These are phyloP conservation scores for Apiospora koreana DNA, from an alignment of 2,329 filamentous ascomycete genomes.

Conservation along the genomic window DNA sequence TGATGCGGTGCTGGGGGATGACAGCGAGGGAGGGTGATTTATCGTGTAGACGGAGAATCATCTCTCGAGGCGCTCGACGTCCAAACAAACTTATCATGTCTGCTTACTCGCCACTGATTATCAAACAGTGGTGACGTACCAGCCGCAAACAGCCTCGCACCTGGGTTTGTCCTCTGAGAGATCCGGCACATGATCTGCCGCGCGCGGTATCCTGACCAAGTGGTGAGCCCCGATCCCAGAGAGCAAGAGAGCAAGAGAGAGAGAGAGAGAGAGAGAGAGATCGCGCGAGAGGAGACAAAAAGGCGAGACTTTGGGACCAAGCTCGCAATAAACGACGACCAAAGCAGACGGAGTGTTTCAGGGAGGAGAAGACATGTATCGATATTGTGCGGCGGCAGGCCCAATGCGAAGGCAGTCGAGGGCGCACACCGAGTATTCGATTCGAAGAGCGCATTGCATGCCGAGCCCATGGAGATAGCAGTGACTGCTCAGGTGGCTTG, in stretches of 20 bases:
- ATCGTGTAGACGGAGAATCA: constrained; percentile 3
- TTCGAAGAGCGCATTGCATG: not conserved
- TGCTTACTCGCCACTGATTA: constrained; percentile 1
- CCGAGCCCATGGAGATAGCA: constrained; percentile 4
- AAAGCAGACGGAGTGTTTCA: not conserved
- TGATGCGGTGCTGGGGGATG: not conserved
- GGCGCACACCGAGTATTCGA: constrained; percentile 5
- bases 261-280: not conserved
- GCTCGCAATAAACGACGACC: not conserved
- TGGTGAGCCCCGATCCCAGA: not conserved
- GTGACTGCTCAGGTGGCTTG: not conserved
- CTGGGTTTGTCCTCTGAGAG: not conserved
- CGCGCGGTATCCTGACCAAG: not conserved
- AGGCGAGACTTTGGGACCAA: constrained; percentile 1
- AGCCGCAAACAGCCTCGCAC: constrained; percentile 6
- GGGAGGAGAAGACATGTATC: constrained; percentile 3
- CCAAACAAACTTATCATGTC: constrained; percentile 8
- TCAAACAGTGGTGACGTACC: constrained; percentile 5
- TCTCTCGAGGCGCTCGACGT: not conserved
- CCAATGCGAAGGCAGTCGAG: not conserved
- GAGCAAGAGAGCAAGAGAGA: not conserved
- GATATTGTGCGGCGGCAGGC: not conserved
- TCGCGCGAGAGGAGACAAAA: not conserved
- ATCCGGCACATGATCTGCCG: constrained; percentile 3
- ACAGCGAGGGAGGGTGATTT: not conserved